Evolutionary conservation across 2,329 filamentous ascomycete species (phyloP).

Genomic region (Fusarium heterosporum): DNA sequence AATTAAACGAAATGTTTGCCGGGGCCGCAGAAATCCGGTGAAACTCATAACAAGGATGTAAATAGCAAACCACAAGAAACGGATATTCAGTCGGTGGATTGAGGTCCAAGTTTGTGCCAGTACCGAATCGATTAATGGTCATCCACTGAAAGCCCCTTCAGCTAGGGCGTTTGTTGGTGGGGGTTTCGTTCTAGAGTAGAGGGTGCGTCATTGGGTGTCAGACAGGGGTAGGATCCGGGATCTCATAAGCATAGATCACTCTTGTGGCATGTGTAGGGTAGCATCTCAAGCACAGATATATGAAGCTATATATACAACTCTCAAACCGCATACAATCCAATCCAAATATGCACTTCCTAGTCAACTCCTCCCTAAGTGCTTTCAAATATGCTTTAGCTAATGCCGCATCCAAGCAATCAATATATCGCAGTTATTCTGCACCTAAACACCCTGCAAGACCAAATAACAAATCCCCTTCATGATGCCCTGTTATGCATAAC

Average conservation of each 20-base stretch:
- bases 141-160: conserved; percentile 18
- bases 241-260: neutral
- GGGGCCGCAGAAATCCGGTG: conserved; percentile 1
- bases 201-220: conserved; percentile 13
- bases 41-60: conserved; percentile 19
- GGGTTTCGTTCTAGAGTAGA: neutral
- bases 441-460: conserved; percentile 38
- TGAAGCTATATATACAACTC: conserved; percentile 23
- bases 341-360: conserved; percentile 16
- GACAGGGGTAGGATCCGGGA: conserved; percentile 13
- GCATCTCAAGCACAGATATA: neutral
- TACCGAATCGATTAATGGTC: conserved; percentile 25
- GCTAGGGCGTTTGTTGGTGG: conserved; percentile 1
- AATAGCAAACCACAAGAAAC: conserved; percentile 7
- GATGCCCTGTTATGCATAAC: neutral
- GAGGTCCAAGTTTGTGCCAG: conserved; percentile 10
- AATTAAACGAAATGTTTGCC: conserved; percentile 6
- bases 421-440: conserved; percentile 15
- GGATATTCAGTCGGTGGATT: conserved; percentile 9
- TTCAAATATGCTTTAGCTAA: conserved; percentile 24
- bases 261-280: neutral
- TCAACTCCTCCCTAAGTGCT: conserved; percentile 9
- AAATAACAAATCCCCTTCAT: conserved; percentile 7
- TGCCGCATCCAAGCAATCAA: conserved; percentile 11
- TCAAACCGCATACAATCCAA: conserved; percentile 18